Evolutionary conservation across 2,329 filamentous ascomycete genomes (phyloP).

Genomic region (Botrytis galanthina): DNA sequence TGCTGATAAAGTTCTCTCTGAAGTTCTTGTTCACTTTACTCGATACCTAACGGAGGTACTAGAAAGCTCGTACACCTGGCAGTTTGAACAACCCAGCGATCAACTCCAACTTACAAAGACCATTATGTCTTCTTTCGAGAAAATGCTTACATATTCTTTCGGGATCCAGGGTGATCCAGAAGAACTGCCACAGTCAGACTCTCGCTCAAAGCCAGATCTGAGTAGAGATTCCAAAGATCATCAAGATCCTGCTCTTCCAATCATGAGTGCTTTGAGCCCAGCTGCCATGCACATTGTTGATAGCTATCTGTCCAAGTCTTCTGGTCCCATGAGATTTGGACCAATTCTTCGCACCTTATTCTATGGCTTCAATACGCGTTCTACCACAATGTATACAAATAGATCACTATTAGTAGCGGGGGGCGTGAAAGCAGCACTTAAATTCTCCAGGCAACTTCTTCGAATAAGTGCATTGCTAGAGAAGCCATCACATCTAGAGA

Average conservation of each 20-base stretch:
- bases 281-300: constrained; percentile 75
- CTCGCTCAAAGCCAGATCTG: constrained; percentile 1
- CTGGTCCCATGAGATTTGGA: constrained; percentile 70
- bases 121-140: constrained; percentile 68
- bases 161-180: constrained; percentile 64
- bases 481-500: constrained; percentile 65
- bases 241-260: constrained; percentile 9
- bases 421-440: constrained; percentile 64
- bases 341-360: constrained; percentile 72
- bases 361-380: constrained; percentile 56
- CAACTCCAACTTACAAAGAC: constrained; percentile 65
- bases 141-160: constrained; percentile 69
- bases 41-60: constrained; percentile 78
- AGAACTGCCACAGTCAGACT: constrained; percentile 39
- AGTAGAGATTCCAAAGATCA: not conserved
- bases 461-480: constrained; percentile 65
- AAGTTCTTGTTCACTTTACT: constrained; percentile 69
- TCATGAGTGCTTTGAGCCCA: constrained; percentile 54
- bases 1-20: constrained; percentile 73
- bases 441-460: constrained; percentile 68
- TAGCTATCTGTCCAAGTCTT: constrained; percentile 69
- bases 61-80: constrained; percentile 84
- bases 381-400: constrained; percentile 59
- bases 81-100: constrained; percentile 67
- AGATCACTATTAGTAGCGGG: constrained; percentile 54